Evolutionary conservation across 805 yeast species (phyloP).

Genomic region (Naumovozyma castellii): DNA sequence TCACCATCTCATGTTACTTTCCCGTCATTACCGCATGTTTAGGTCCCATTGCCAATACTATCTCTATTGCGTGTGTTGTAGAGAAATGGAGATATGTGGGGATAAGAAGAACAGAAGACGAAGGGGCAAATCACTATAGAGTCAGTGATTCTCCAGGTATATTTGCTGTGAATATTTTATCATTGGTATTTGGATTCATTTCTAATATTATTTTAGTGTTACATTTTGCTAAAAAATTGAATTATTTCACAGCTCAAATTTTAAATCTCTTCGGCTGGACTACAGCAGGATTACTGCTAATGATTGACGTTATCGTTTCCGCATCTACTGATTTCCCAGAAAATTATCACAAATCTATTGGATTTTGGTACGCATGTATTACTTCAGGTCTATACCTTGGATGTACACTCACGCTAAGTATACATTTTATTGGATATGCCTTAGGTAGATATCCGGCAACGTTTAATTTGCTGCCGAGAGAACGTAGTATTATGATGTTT

Average conservation of each 20-base stretch:
- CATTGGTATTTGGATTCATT: conserved; percentile 52
- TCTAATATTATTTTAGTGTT: conserved; percentile 63
- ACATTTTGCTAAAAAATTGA: conserved; percentile 53
- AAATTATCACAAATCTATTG: conserved; percentile 37
- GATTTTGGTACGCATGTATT: conserved; percentile 70
- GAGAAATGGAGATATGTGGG: conserved; percentile 50
- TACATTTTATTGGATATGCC: conserved; percentile 56
- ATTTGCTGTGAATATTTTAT: conserved; percentile 48
- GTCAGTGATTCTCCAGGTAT: conserved; percentile 34
- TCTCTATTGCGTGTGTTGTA: conserved; percentile 60
- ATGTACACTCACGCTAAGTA: conserved; percentile 42
- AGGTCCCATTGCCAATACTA: conserved; percentile 71
- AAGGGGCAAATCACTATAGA: conserved; percentile 2
- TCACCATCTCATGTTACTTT: conserved; percentile 52
- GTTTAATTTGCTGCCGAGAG: conserved; percentile 57
- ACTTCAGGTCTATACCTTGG: conserved; percentile 53
- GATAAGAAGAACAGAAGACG: not conserved
- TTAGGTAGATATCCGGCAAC: conserved; percentile 55
- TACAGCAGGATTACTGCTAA: conserved; percentile 44
- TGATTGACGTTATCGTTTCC: conserved; percentile 32
- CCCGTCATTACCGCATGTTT: conserved; percentile 71
- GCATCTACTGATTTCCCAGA: conserved; percentile 14
- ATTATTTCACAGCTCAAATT: conserved; percentile 52
- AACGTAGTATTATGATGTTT: conserved; percentile 65
- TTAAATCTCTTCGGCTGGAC: conserved; percentile 59